Base-by-base conservation (phyloP, 108 stramenopile genomes). In the Skeletonema tropicum region DNA sequence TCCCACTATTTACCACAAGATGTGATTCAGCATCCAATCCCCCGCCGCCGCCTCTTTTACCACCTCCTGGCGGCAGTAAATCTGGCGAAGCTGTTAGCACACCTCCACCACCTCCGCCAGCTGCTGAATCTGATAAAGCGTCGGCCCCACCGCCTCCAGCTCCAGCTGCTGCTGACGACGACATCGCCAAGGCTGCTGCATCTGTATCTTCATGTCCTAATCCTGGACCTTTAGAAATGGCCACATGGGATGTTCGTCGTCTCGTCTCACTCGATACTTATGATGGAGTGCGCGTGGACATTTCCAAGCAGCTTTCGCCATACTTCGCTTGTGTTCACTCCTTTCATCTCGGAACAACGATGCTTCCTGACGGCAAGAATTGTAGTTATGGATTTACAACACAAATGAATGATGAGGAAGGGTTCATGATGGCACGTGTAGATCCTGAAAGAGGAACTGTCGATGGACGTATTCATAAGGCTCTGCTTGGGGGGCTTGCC, bases 251-350 rank as follows among this genome's bases (percentile, higher is more conserved):
- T 61, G 75, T 75, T 30, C 89, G 89, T 71, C 90, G 91, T 1
- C 74, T 94, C 0, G 82, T 86, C 49, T 71, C 79, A 45, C 79
- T 94, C 25, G 91, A 95, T 77, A 93, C 90, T 5, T 88, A 81
- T 60, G 91, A 92, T 68, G 94, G 92, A 9, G 86, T 89, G 63
- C 89, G 91, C 23, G 84, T 87, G 29, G 91, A 96, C 70, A 89
- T 96, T 60, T 88, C 84, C 75, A 96, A 96, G 67, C 94, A 96
- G 69, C 59, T 93, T 36, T 86, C 82, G 21, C 94, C 94, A 26
- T 93, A 86, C 79, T 89, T 96, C 82, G 83, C 88, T 15, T 89
- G 88, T 26, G 82, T 93, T 11, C 94, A 96, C 68, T 80, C 78
- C 68, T 96, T 93, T 60, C 86, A 86, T 70, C 68, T 96, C 35